phyloP scores from a whole-genome alignment of 768 basidiomycete species.

The Phlegmacium glaucopus region DNA sequence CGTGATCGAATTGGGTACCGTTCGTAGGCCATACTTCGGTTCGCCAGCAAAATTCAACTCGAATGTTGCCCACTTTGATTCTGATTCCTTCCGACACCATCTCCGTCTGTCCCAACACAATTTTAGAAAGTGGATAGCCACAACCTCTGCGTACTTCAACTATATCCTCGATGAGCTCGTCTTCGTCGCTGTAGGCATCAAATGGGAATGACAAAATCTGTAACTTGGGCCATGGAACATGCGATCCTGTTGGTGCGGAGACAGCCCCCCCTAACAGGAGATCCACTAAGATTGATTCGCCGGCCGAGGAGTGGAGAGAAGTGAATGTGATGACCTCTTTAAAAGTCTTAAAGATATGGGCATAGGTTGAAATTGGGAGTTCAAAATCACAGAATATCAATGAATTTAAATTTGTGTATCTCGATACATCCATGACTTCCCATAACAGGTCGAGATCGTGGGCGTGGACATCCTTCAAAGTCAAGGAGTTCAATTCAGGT shows the following conservation, averaged over 20 bases:
- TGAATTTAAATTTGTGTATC: conserved; percentile 32
- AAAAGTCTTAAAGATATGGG: conserved; percentile 28
- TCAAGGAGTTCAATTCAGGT: conserved; percentile 35
- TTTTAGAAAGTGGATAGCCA: conserved; percentile 25
- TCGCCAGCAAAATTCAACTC: conserved; percentile 18
- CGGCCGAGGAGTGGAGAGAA: conserved; percentile 17
- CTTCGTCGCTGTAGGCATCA: conserved; percentile 23
- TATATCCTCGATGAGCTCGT: conserved; percentile 21
- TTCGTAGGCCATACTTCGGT: conserved; percentile 30
- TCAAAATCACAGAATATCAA: conserved; percentile 42
- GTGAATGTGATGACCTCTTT: conserved; percentile 31
- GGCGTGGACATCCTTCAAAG: conserved; percentile 39
- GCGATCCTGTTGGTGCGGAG: conserved; percentile 1
- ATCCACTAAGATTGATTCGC: conserved; percentile 23
- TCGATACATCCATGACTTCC: conserved; percentile 13
- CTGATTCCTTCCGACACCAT: not conserved
- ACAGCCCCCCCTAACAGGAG: conserved; percentile 20
- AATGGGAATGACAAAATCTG: conserved; percentile 28
- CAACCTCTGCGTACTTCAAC: conserved; percentile 17
- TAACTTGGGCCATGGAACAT: conserved; percentile 33
- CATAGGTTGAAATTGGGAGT: conserved; percentile 29
- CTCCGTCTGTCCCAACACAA: conserved; percentile 27
- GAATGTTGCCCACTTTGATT: conserved; percentile 8
- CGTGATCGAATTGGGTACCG: conserved; percentile 23
- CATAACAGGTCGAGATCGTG: conserved; percentile 39